Percentiles rank a stretch among this genome's conserved stretches.
These are phyloP conservation scores for Fusarium agapanthi DNA, from an alignment of 2,329 filamentous ascomycete genomes.

Conservation along the genomic window DNA sequence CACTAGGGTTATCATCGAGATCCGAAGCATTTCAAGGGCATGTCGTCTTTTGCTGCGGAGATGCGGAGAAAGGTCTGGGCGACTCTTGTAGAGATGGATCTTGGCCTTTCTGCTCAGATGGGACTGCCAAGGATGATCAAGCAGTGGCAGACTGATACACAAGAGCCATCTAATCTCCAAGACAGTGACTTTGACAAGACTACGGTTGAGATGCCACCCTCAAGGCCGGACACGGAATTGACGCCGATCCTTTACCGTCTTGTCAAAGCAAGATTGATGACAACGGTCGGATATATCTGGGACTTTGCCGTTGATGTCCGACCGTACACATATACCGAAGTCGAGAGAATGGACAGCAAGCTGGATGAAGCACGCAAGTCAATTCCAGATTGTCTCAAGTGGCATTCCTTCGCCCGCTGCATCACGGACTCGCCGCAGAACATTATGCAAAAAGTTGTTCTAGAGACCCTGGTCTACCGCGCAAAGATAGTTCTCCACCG, in stretches of 20 bases:
- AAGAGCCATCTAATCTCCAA: slow-evolving; percentile 53
- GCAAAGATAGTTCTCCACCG: slow-evolving; percentile 9
- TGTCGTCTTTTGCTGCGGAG: slow-evolving; percentile 53
- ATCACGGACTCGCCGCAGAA: slow-evolving; percentile 9
- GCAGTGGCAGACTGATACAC: slow-evolving; percentile 51
- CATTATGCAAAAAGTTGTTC: neutral
- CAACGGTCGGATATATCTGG: neutral
- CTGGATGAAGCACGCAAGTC: neutral
- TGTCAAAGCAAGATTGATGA: slow-evolving; percentile 6
- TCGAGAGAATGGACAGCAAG: slow-evolving; percentile 2
- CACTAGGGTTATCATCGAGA: slow-evolving; percentile 55
- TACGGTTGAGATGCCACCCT: neutral
- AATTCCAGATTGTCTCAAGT: slow-evolving; percentile 1
- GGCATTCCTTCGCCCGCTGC: neutral
- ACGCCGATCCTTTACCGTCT: slow-evolving; percentile 8
- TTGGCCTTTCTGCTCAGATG: slow-evolving; percentile 55
- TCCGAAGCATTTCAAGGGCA: slow-evolving; percentile 50
- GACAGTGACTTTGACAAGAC: slow-evolving; percentile 53
- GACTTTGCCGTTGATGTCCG: slow-evolving; percentile 1
- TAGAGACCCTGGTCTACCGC: neutral
- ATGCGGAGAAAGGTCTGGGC: slow-evolving; percentile 57
- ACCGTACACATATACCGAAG: neutral
- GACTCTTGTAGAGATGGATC: slow-evolving; percentile 51
- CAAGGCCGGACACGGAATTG: neutral
- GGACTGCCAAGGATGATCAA: slow-evolving; percentile 56